Base-by-base conservation (phyloP, 805 yeast species). In the Dipodascus geniculatus region DNA sequence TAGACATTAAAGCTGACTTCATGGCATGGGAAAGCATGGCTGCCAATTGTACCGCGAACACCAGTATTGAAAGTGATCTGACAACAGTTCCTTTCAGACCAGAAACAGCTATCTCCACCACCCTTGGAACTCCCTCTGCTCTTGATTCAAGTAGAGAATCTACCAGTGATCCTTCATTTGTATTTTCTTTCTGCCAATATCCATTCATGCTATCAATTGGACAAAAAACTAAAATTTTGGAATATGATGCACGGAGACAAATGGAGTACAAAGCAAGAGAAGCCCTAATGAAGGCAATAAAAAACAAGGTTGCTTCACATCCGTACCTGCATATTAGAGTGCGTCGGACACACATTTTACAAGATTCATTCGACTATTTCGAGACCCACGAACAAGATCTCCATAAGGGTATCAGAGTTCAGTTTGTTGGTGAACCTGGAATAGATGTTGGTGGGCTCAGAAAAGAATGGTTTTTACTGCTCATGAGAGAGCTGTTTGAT, bases 391-490 rank as follows among this genome's bases (percentile, higher is more conserved):
- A 73, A 2, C 65, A 66, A 9, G 87, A 86, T 61, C 72, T 89
- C 55, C 81, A 84, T 60, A 89, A 90, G 63, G 78, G 87, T 1
- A 68, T 91, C 28, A 76, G 80, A 57, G 83, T 93, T 6, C 90
- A 86, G 61, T 91, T 93, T 65, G 70, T 83, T 2, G 82, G 82
- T 55, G 99, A 91, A 63, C 95, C 90, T 0, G 99, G 98, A 0
- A 78, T 91, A 22, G 99, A 91, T 70, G 97, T 89, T 0, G 98
- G 99, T 1, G 99, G 99, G 0, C 74, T 91, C 55, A 80, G 84
- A 61, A 90, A 89, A 63, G 99, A 91, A 63, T 91, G 99, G 99
- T 90, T 93, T 66, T 72, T 81, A 50, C 68, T 90, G 42, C 70
- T 93, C 42, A 81, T 86, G 1, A 78, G 78, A 55, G 83, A 83